phyloP scores from a whole-genome alignment of 768 basidiomycete genomes.

The Suillus subalutaceus region DNA sequence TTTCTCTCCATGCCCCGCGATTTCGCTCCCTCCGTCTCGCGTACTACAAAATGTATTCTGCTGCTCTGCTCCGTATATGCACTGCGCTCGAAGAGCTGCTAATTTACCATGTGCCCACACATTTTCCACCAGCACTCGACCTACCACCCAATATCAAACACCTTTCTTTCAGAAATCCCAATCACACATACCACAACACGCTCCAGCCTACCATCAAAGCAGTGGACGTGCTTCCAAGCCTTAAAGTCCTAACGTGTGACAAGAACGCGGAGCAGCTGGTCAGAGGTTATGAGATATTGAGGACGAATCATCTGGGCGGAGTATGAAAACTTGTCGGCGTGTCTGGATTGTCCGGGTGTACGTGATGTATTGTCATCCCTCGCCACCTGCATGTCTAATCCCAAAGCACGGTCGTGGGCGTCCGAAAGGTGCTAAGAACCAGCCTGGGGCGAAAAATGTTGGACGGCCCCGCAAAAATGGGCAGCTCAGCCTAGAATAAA shows the following conservation, averaged over 20 bases:
- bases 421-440: no score
- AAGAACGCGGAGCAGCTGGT: conserved; percentile 20
- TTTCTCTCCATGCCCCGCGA: conserved; percentile 34
- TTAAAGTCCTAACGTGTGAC: conserved; percentile 42
- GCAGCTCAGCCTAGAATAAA: no score
- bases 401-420: no score
- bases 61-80: conserved; percentile 39
- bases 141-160: conserved; percentile 45
- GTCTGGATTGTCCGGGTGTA: no score
- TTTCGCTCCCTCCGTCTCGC: conserved; percentile 48
- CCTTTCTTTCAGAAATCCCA: conserved; percentile 35
- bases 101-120: conserved; percentile 39
- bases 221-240: conserved; percentile 34
- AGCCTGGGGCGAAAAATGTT: no score
- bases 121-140: conserved; percentile 28
- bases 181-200: conserved; percentile 17
- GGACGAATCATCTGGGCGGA: conserved; percentile 6
- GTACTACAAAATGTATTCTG: conserved; percentile 35
- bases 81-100: conserved; percentile 43
- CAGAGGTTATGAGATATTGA: conserved; percentile 26
- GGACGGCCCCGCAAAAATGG: no score
- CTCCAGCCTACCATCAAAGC: conserved; percentile 34
- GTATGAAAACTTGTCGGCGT: no score
- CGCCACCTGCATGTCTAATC: no score
- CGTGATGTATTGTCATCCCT: no score